Conservation (phyloP, 176 grass and related monocot species). For the Phoenix roebelenii region DNA sequence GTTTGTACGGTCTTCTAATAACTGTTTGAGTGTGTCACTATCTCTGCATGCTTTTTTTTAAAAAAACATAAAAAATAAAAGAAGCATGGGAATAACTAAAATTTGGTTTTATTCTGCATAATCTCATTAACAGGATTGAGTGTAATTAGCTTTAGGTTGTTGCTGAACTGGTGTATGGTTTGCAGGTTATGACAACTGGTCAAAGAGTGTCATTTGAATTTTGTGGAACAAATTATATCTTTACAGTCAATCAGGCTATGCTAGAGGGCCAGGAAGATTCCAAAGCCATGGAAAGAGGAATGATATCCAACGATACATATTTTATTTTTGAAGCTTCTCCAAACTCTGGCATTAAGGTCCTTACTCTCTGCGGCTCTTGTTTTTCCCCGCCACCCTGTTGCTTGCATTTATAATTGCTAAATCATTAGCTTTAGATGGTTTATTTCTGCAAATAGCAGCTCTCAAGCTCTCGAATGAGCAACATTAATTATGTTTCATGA, state of each 20-base stretch:
- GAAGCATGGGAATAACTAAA: too few relatives aligned
- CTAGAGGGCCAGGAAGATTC: conserved; percentile 79
- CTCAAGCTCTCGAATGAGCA: too few relatives aligned
- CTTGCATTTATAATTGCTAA: too few relatives aligned
- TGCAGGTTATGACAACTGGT: conserved; percentile 70
- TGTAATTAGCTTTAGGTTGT: too few relatives aligned
- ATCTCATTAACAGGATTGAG: too few relatives aligned
- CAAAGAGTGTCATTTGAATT: conserved; percentile 96
- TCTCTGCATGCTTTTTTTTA: too few relatives aligned
- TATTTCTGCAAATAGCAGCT: background rate
- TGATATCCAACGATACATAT: conserved; percentile 72
- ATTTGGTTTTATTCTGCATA: too few relatives aligned
- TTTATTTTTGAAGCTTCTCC: conserved; percentile 88
- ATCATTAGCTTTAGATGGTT: too few relatives aligned
- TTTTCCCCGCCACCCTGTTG: background rate
- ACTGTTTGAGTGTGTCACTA: too few relatives aligned
- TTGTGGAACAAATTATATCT: conserved; percentile 93
- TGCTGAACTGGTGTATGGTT: background rate
- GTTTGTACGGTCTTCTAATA: too few relatives aligned
- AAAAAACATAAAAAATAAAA: too few relatives aligned
- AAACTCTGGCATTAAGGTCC: conserved; percentile 97
- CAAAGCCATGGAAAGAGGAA: conserved; percentile 65
- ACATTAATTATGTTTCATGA: background rate
- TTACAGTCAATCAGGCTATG: conserved; percentile 85
- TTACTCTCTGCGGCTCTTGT: conserved; percentile 10